phyloP scores from a whole-genome alignment of 139 green algal genomes.

The Pleodorina starrii region DNA sequence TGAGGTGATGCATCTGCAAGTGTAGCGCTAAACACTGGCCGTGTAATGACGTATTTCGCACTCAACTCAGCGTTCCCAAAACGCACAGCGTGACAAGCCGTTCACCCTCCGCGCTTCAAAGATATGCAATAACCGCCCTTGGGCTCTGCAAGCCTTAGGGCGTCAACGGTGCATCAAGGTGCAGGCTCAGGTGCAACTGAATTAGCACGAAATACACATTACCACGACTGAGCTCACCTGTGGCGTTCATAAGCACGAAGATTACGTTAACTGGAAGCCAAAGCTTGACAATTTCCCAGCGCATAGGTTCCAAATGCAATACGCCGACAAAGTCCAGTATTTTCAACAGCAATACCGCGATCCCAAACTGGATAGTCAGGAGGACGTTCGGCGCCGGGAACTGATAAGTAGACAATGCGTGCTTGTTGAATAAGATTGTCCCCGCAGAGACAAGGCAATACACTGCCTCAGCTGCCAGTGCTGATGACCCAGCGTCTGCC shows the following conservation, averaged over 20 bases:
- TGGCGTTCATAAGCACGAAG: slow-evolving; percentile 81
- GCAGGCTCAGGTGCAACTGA: no score
- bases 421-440: slow-evolving; percentile 70
- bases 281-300: slow-evolving; percentile 54
- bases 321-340: slow-evolving; percentile 42
- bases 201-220: no score
- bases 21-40: no score
- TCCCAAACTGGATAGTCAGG: slow-evolving; percentile 60
- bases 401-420: slow-evolving; percentile 56
- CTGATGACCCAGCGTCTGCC: background rate
- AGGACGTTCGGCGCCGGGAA: slow-evolving; percentile 64
- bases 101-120: no score
- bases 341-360: slow-evolving; percentile 55
- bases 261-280: slow-evolving; percentile 96
- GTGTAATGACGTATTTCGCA: no score
- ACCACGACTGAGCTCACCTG: no score
- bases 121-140: no score
- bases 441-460: slow-evolving; percentile 53
- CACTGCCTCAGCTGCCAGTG: slow-evolving; percentile 28
- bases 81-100: no score
- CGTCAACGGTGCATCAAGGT: no score
- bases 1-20: no score
- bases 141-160: no score
- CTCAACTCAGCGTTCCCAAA: no score
- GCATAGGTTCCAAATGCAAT: slow-evolving; percentile 53